phyloP scores from a whole-genome alignment of 306 rosid species.

The Inga laurina region DNA sequence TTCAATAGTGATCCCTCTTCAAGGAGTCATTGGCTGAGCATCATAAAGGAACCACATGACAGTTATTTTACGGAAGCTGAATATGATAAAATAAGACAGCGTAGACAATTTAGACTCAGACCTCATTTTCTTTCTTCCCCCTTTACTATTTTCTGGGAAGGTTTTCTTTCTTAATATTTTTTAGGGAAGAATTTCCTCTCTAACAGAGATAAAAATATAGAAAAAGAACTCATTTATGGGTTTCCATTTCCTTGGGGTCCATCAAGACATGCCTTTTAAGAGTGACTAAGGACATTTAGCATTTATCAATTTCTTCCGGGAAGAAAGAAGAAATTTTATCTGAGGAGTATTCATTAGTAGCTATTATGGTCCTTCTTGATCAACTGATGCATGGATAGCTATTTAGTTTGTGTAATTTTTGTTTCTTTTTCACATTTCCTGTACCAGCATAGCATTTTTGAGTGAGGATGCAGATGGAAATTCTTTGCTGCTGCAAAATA shows the following conservation, averaged over 20 bases:
- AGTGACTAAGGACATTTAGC: no score
- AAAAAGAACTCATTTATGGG: not conserved
- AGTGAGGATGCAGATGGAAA: not conserved
- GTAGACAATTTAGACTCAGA: not conserved
- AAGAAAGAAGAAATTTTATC: no score
- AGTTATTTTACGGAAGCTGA: not conserved
- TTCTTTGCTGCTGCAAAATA: not conserved
- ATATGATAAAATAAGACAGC: not conserved
- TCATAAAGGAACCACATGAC: not conserved
- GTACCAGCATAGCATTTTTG: not conserved
- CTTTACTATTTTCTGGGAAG: not conserved
- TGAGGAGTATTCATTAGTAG: no score
- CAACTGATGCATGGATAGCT: not conserved
- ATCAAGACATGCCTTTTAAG: not conserved
- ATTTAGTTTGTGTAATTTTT: no score
- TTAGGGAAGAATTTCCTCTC: no score
- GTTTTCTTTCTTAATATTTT: not conserved
- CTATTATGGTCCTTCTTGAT: not conserved
- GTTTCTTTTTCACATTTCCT: not conserved
- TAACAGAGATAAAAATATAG: not conserved
- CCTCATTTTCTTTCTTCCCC: not conserved
- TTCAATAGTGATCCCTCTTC: not conserved
- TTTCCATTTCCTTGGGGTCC: no score
- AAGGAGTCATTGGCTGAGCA: not conserved
- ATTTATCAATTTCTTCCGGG: no score